Evolutionary conservation across 2,329 filamentous ascomycete genomes (phyloP).

Genomic region (Colletotrichum orchidophilum): DNA sequence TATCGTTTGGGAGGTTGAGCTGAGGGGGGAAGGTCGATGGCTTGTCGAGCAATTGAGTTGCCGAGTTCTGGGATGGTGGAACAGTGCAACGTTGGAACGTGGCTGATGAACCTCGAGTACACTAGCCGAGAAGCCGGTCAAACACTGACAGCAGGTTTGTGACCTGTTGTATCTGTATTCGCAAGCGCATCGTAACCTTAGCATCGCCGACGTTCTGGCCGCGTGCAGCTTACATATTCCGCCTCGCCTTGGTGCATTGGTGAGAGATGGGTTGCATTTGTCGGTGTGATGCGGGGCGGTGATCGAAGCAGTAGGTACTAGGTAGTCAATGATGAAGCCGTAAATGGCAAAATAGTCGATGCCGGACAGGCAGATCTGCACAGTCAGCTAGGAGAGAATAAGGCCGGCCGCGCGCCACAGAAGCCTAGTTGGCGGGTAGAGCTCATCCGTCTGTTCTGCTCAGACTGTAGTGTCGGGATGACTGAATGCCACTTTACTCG

Average conservation of each 20-base stretch:
- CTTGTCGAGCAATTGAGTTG: neutral
- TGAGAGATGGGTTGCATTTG: neutral
- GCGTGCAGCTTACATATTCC: neutral
- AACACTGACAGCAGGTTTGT: neutral
- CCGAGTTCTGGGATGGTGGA: neutral
- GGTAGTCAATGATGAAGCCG: slow-evolving; percentile 3
- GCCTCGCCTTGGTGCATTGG: slow-evolving; percentile 9
- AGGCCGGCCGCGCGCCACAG: slow-evolving; percentile 25
- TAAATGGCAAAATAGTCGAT: slow-evolving; percentile 1
- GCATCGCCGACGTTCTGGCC: neutral
- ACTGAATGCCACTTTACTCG: neutral
- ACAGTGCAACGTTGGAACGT: slow-evolving; percentile 7
- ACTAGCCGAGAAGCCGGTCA: neutral
- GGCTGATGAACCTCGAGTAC: neutral
- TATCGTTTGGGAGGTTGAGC: neutral
- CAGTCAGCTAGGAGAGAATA: neutral
- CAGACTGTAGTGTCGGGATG: slow-evolving; percentile 16
- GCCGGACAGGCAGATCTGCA: slow-evolving; percentile 11
- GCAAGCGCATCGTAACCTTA: slow-evolving; percentile 6
- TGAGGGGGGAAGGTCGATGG: neutral
- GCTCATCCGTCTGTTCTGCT: slow-evolving; percentile 21
- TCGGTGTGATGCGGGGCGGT: neutral
- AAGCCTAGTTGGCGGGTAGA: slow-evolving; percentile 19
- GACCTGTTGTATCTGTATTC: neutral
- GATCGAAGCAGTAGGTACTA: neutral